Percentiles rank a stretch among this genome's conserved stretches.
Evolutionary conservation across 495 filamentous ascomycete species (phyloP).

Genomic region (Opeltia flavorubescens): DNA sequence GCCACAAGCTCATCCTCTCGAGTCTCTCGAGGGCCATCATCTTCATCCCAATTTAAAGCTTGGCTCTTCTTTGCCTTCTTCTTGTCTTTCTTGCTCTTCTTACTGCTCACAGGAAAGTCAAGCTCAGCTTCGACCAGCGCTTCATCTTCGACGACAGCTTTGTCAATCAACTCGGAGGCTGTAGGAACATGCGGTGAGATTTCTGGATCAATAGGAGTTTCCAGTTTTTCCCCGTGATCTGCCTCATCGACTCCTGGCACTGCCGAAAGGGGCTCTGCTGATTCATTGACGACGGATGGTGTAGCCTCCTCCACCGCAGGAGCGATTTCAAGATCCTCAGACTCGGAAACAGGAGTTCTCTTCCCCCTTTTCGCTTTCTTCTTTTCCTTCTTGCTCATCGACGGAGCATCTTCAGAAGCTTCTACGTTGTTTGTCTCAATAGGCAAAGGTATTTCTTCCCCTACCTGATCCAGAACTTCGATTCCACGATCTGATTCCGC

Average conservation of each 20-base stretch:
- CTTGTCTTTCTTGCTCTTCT: constrained; percentile 6
- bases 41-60: constrained; percentile 13
- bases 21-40: constrained; percentile 1
- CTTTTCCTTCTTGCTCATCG: constrained; percentile 17
- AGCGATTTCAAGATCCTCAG: neutral
- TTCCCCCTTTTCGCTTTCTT: constrained; percentile 12
- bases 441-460: neutral
- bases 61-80: constrained; percentile 6
- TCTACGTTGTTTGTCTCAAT: too few relatives aligned
- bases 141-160: constrained; percentile 3
- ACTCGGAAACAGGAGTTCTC: neutral
- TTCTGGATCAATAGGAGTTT: neutral
- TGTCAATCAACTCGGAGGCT: too few relatives aligned
- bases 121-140: too few relatives aligned
- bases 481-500: neutral
- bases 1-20: neutral
- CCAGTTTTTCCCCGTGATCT: neutral
- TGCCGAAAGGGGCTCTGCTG: neutral
- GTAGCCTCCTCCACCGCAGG: neutral
- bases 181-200: neutral
- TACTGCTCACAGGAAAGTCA: neutral
- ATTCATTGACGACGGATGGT: neutral
- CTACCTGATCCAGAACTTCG: too few relatives aligned
- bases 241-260: too few relatives aligned
- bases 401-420: neutral